phyloP scores from a whole-genome alignment of 495 filamentous ascomycete genomes.

The Aspergillus haitiensis region DNA sequence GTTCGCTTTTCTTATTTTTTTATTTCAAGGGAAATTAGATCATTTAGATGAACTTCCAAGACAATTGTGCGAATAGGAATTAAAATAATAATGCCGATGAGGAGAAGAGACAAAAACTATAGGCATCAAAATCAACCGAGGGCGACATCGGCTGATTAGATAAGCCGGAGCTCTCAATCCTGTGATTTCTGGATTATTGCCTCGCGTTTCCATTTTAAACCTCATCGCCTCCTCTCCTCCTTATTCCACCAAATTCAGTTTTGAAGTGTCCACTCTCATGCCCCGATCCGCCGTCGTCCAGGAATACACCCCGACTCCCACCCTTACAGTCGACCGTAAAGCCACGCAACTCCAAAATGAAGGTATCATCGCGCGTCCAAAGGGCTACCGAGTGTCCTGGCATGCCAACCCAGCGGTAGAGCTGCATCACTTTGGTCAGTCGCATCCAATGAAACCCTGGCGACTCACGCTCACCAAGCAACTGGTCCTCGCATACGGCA shows the following conservation, averaged over 20 bases:
- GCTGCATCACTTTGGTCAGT: conserved; percentile 90
- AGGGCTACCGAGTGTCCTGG: conserved; percentile 92
- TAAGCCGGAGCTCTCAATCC: conserved; percentile 6
- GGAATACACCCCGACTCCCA: conserved; percentile 61
- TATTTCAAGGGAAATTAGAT: neutral
- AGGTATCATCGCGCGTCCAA: conserved; percentile 67
- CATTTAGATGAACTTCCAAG: too few relatives aligned
- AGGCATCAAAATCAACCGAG: conserved; percentile 1
- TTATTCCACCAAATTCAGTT: neutral
- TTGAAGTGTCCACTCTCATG: conserved; percentile 30
- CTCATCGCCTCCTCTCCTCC: neutral
- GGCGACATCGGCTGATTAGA: conserved; percentile 19
- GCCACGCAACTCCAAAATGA: conserved; percentile 67
- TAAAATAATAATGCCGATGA: too few relatives aligned
- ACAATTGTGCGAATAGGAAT: too few relatives aligned
- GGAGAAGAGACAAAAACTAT: too few relatives aligned
- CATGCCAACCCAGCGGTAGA: conserved; percentile 96
- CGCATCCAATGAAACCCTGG: conserved; percentile 99
- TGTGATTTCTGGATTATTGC: conserved; percentile 16
- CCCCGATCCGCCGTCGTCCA: conserved; percentile 61
- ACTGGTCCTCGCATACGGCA: conserved; percentile 87
- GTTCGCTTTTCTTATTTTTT: neutral
- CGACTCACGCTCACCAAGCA: conserved; percentile 92
- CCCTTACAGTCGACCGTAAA: conserved; percentile 63
- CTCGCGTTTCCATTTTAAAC: conserved; percentile 1